A percentile compares a stretch with the other conserved stretches of the same genome.
Conservation (phyloP, 2,329 filamentous ascomycete species). For the Xylaria sp. region DNA sequence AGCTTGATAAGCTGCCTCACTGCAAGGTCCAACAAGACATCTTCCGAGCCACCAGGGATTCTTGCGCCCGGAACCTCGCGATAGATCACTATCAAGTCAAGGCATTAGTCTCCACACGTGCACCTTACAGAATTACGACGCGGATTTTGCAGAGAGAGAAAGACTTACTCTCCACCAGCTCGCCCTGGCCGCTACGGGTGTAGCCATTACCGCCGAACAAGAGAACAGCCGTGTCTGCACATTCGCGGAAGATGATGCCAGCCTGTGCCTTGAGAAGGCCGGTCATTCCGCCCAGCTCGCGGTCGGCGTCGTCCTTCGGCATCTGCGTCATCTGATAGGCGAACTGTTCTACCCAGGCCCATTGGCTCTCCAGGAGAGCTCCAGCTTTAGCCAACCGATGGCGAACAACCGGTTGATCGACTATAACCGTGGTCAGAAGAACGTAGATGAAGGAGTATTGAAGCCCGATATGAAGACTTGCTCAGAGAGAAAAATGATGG, state of each 20-base stretch:
- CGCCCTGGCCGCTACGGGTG: conserved; percentile 75
- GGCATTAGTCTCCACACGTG: not conserved
- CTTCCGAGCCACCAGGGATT: conserved; percentile 76
- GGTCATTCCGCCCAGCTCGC: conserved; percentile 75
- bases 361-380: conserved; percentile 73
- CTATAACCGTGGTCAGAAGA: conserved; percentile 42
- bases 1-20: conserved; percentile 77
- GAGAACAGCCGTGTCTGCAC: conserved; percentile 73
- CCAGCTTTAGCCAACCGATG: conserved; percentile 78
- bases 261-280: conserved; percentile 78
- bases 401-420: conserved; percentile 79
- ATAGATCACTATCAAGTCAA: conserved; percentile 60
- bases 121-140: not conserved
- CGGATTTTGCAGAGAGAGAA: not conserved
- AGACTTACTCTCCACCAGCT: conserved; percentile 74
- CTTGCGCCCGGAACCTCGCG: conserved; percentile 67
- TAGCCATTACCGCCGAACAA: conserved; percentile 80
- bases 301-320: conserved; percentile 66
- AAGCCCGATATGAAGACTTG: too few species aligned
- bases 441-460: not conserved
- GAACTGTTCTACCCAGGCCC: conserved; percentile 78
- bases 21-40: conserved; percentile 76
- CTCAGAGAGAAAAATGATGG: not conserved
- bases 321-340: conserved; percentile 74
- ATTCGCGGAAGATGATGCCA: conserved; percentile 77